Conservation (phyloP, 176 grass and related monocot species). For the Phoenix roebelenii region DNA sequence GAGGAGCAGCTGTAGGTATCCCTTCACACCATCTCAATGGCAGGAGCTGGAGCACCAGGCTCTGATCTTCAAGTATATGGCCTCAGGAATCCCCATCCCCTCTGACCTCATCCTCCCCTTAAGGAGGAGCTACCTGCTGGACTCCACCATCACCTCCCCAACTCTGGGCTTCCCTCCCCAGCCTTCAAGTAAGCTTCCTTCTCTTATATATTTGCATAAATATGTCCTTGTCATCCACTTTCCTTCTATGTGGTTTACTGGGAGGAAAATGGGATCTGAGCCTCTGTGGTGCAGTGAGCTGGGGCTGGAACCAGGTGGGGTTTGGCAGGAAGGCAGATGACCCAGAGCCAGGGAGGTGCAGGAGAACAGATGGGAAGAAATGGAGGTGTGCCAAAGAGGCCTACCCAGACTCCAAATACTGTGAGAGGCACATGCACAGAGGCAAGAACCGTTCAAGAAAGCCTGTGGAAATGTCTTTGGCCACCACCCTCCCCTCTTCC, state of each 20-base stretch:
- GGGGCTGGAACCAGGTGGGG: slow-evolving; percentile 76
- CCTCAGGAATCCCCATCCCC: slow-evolving; percentile 71
- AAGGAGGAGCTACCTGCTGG: slow-evolving; percentile 69
- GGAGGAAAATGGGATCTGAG: not conserved
- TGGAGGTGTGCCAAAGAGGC: slow-evolving; percentile 97
- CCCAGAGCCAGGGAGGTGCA: slow-evolving; percentile 82
- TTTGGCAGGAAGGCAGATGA: slow-evolving; percentile 69
- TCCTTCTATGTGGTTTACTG: not conserved
- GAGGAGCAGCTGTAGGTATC: slow-evolving; percentile 36
- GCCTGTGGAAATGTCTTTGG: slow-evolving; percentile 99
- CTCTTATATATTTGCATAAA: too few species aligned
- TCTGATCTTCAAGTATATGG: slow-evolving; percentile 93
- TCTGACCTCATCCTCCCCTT: slow-evolving; percentile 74
- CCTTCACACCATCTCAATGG: slow-evolving; percentile 93
- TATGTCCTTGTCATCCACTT: too few species aligned
- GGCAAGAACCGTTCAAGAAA: slow-evolving; percentile 99
- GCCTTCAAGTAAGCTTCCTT: slow-evolving; percentile 36
- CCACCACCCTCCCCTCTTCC: slow-evolving; percentile 33
- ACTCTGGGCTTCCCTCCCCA: slow-evolving; percentile 66
- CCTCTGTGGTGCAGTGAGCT: slow-evolving; percentile 36
- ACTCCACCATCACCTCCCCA: slow-evolving; percentile 56
- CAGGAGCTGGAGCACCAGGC: slow-evolving; percentile 96
- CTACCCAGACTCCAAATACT: slow-evolving; percentile 93
- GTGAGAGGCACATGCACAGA: slow-evolving; percentile 98
- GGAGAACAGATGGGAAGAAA: slow-evolving; percentile 93